These are phyloP conservation scores for Falciphora oryzae DNA, from an alignment of 2,329 filamentous ascomycete species.

Conservation along the genomic window DNA sequence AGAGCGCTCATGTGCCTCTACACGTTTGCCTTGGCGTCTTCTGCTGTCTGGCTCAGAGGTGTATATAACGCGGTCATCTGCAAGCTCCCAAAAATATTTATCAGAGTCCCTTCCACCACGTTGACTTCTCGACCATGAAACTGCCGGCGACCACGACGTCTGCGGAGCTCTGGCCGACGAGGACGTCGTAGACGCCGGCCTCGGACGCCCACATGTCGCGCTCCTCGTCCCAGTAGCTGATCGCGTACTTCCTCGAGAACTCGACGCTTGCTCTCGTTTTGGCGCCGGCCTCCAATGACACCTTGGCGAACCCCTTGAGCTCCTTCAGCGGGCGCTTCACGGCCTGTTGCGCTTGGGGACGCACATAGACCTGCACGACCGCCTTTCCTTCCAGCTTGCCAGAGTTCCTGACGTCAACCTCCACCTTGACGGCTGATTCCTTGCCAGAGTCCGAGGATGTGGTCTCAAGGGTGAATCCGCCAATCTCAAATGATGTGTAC, in stretches of 20 bases:
- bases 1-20: not conserved
- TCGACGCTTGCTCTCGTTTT: not conserved
- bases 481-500: conserved; percentile 61
- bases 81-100: not conserved
- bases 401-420: conserved; percentile 43
- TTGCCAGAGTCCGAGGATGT: not conserved
- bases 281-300: conserved; percentile 20
- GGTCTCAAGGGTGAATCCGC: conserved; percentile 18
- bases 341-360: conserved; percentile 38
- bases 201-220: conserved; percentile 10
- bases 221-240: conserved; percentile 12
- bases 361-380: conserved; percentile 50
- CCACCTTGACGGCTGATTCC: conserved; percentile 32
- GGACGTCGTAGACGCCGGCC: conserved; percentile 10
- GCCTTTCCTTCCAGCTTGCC: conserved; percentile 40
- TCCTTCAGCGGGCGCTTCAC: conserved; percentile 46
- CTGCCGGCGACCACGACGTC: not conserved
- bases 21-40: not conserved
- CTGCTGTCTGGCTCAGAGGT: not conserved
- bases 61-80: not conserved
- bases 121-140: not conserved
- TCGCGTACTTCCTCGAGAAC: conserved; percentile 4
- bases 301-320: conserved; percentile 56
- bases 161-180: conserved; percentile 10
- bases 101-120: conserved; percentile 5